Percentiles rank a stretch among this genome's conserved stretches.
Conservation (phyloP, 768 basidiomycete species). For the Mycena chlorophos region DNA sequence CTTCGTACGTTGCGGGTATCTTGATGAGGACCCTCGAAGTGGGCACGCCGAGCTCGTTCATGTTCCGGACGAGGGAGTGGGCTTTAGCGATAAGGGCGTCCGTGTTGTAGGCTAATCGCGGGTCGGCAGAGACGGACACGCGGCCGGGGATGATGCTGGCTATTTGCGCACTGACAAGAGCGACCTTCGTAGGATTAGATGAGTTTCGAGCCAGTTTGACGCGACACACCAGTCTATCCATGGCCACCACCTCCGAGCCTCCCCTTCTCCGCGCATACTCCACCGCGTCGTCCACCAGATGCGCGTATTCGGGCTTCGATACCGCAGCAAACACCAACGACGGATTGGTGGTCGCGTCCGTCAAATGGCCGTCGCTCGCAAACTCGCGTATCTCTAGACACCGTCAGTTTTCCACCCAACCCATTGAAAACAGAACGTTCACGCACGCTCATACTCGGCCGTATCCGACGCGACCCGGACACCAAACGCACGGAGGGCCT, state of each 20-base stretch:
- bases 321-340: slow-evolving; percentile 36
- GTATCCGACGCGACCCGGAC: slow-evolving; percentile 37
- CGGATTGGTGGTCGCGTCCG: slow-evolving; percentile 39
- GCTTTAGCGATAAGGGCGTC: slow-evolving; percentile 31
- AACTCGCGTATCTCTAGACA: slow-evolving; percentile 33
- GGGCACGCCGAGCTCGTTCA: slow-evolving; percentile 32
- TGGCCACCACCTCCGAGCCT: slow-evolving; percentile 23
- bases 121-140: slow-evolving; percentile 38
- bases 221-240: slow-evolving; percentile 33
- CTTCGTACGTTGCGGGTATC: slow-evolving; percentile 36
- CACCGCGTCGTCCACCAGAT: slow-evolving; percentile 33
- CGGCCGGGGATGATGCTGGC: slow-evolving; percentile 35
- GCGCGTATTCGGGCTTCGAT: slow-evolving; percentile 34
- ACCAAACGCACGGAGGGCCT: slow-evolving; percentile 30
- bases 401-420: neutral
- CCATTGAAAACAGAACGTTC: neutral
- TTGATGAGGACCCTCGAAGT: slow-evolving; percentile 35
- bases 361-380: slow-evolving; percentile 17
- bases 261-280: slow-evolving; percentile 21
- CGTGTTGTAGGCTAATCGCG: slow-evolving; percentile 32
- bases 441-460: slow-evolving; percentile 35
- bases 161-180: slow-evolving; percentile 34
- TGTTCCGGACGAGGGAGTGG: slow-evolving; percentile 27
- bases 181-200: no score
- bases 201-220: neutral